Base-by-base conservation (phyloP, 352 stramenopile species). In the Phytophthora brassicae region DNA sequence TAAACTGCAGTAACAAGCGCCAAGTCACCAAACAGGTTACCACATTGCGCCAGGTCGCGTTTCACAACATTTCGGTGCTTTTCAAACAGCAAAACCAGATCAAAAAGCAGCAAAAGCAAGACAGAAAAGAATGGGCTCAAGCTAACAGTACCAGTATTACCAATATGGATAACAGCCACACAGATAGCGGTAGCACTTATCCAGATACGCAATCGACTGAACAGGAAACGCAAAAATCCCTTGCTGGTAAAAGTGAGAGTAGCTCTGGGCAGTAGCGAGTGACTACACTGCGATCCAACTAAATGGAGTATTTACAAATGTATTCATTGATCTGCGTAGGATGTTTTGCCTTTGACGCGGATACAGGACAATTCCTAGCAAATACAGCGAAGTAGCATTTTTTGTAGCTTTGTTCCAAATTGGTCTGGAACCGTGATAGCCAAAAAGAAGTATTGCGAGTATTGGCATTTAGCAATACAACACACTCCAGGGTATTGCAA, bases 1-100 rank as follows among this genome's bases (percentile, higher is more conserved):
- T 90, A 38, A 95, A 92, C 47, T 93, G 86, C 66, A 68, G 71
- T 50, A 80, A 48, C 6, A 79, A 88, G 28, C 72, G 78, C 2
- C 77, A 79, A 53, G 78, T 79, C 22, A 86, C 81, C 46, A 87
- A 90, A 47, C 86, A 94, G 56, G 60, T 94, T 16, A 81, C 81
- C 53, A 58, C 76, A 6, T 68, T 94, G 26, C 72, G 75, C 14
- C 86, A 91, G 42, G 72, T 70, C 29, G 79, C 81, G 22, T 90
- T 89, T 54, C 68, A 79, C 57, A 88, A 75, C 50, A 84, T 92
- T 36, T 67, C 66, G 17, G 62, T 33, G n/a, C 62, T 89, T 26
- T 88, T 90, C 31, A 71, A 72, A 28, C 59, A 74, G 52, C 64
- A 75, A 51, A 55, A 68, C 41, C 58, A 73, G 19, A 62, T 73